Evolutionary conservation across 1,284 basidiomycete species (phyloP).

Genomic region (Mixia osmundae): DNA sequence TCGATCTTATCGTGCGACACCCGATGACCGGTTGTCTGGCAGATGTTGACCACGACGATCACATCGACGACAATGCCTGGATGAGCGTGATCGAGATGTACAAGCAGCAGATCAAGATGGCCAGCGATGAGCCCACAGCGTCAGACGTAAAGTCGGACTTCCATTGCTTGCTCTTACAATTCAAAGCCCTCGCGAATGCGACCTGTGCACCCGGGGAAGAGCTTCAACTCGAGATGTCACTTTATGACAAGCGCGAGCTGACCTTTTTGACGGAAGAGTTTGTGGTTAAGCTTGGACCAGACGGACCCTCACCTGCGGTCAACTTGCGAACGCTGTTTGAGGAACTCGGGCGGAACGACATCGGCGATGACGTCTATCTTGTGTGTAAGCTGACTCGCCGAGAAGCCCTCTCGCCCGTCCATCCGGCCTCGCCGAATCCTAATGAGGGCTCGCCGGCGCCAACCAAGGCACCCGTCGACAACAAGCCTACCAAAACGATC

Average conservation of each 20-base stretch:
- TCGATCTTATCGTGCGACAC: conserved; percentile 88
- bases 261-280: conserved; percentile 89
- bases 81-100: conserved; percentile 49
- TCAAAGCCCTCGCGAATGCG: conserved; percentile 74
- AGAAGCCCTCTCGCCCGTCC: no score
- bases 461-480: not conserved
- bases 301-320: conserved; percentile 22
- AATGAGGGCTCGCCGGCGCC: conserved; percentile 32
- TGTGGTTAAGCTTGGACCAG: conserved; percentile 64
- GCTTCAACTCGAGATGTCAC: conserved; percentile 75
- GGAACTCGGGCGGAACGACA: conserved; percentile 62
- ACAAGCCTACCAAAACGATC: not conserved
- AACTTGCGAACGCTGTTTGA: conserved; percentile 50
- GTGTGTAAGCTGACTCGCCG: no score
- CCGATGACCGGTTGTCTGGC: conserved; percentile 73
- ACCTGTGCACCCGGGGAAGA: conserved; percentile 74
- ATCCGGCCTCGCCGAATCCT: no score
- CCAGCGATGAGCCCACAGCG: conserved; percentile 19
- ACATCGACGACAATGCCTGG: conserved; percentile 13
- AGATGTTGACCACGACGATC: conserved; percentile 34
- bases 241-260: conserved; percentile 57
- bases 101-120: conserved; percentile 20
- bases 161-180: conserved; percentile 68
- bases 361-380: conserved; percentile 57
- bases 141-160: conserved; percentile 29